Base-by-base conservation (phyloP, 768 basidiomycete genomes). In the Hygrophoropsis aurantiaca region DNA sequence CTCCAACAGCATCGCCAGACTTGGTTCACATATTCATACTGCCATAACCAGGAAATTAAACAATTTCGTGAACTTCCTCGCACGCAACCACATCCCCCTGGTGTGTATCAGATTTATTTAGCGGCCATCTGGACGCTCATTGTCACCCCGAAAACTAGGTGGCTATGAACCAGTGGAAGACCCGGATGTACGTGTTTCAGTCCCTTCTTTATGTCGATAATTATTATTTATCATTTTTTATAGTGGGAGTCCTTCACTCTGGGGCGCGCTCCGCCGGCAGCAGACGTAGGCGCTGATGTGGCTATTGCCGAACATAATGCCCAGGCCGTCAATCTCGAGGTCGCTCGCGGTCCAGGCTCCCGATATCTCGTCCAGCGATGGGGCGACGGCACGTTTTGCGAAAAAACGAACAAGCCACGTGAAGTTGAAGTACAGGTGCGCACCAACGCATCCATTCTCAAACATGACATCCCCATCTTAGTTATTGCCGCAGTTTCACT, bases 11-110 rank as follows among this genome's bases (percentile, higher is more conserved):
- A 86, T 63, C 82, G 82, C 56, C 89, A 92, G 74, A 82, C 85
- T 32, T 97, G 94, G 94, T 98, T 97, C 74, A 98, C 94, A 30
- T 98, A 98, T 70, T 85, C 91, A 40, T 97, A 90, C 67, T 93
- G 95, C 72, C 94, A 99, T 72, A 90, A 94, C 66, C 79, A 83
- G 42, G 85, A 97, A 69, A 92, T 98, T 51, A 85, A 94, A 48
- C 97, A 99, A 69, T 99, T 98, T 76, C 88, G 88, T 68, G 93
- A 94, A 65, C 72, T 87, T 49, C 62, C 73, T 55, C 82, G 81
- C 61, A 66, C 79, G 44, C 84, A 84, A 53, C 73, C 81, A 41
- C 80, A 82, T 55, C 74, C 78, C 53, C 69, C 84, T 67, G 87
- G 88, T 84, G 49, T 55, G 44, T 52, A 40, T 51, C 47, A 49